Evolutionary conservation across 441 rosid genomes (phyloP), one percentile per base, ranked within the genome.

Genomic region (Dalechampia spathulata): DNA sequence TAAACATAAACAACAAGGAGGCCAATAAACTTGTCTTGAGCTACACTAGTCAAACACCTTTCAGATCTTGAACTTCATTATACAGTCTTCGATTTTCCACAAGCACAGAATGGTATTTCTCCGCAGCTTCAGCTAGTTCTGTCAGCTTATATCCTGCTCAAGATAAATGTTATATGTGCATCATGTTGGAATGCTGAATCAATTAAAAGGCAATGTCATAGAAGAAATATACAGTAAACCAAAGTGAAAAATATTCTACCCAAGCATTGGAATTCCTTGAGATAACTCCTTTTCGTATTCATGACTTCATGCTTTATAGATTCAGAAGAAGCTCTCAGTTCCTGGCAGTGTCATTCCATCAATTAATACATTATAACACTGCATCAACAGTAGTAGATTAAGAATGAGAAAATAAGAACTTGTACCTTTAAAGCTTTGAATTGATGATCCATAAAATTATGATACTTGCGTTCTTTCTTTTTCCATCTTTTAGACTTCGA

Each of bases 361-460:
- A 30, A 43, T 55, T n/a, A 43, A 30, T 40, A 28, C n/a, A 34
- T 28, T 37, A 37, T 20, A 6, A 14, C 4, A n/a, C n/a, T 27
- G 7, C 20, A 59, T 39, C 30, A 54, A 26, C 8, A 38, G 10
- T 10, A 40, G 10, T 40, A 49, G 17, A 55, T 41, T 61, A 37
- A 38, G 17, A 43, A 55, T 5, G 26, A 7, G 41, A 37, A 23
- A n/a, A 37, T 27, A 13, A 61, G 51, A 46, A 63, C 72, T n/a
- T n/a, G 59, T 77, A 88, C 98, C 81, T 55, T 67, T 20, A 92
- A 67, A 11, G 82, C 74, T 57, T 64, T 76, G 63, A 63, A 69
- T 57, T 92, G 96, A 56, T 57, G 46, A 55, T 76, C 67, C 48
- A 80, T 67, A 60, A 79, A 76, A 23, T 61, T 60, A 54, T 51